These are phyloP conservation scores for Phoma sp. DNA, from an alignment of 2,329 filamentous ascomycete species.

Conservation along the genomic window DNA sequence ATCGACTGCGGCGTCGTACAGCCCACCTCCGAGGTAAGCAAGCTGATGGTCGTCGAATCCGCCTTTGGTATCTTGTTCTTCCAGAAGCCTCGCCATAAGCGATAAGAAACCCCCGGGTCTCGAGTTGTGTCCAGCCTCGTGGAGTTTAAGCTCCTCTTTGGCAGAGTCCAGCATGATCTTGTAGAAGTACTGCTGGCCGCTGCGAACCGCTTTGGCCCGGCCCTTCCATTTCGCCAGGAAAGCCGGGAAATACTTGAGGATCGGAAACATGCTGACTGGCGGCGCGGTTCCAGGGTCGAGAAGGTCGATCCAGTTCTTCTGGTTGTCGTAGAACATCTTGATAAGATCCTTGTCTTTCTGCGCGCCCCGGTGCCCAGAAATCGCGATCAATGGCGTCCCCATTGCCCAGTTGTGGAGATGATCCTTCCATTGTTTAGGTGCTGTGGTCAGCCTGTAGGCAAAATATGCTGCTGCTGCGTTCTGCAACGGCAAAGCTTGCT, in stretches of 20 bases:
- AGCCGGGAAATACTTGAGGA: slow-evolving; percentile 2
- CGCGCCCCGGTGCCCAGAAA: slow-evolving; percentile 6
- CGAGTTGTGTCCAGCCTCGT: background rate
- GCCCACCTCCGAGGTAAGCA: slow-evolving; percentile 24
- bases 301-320: slow-evolving; percentile 6
- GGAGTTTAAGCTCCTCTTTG: background rate
- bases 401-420: slow-evolving; percentile 7
- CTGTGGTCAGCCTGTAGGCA: slow-evolving; percentile 26
- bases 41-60: slow-evolving; percentile 23
- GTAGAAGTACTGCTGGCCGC: background rate
- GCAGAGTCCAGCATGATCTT: slow-evolving; percentile 7
- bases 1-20: slow-evolving; percentile 31
- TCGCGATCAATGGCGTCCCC: slow-evolving; percentile 1
- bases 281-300: slow-evolving; percentile 1
- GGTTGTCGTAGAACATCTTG: slow-evolving; percentile 6
- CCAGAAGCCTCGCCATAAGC: background rate
- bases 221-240: slow-evolving; percentile 2
- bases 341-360: slow-evolving; percentile 3
- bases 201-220: background rate
- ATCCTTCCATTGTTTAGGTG: slow-evolving; percentile 33
- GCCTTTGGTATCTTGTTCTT: slow-evolving; percentile 7
- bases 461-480: slow-evolving; percentile 46
- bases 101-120: slow-evolving; percentile 1
- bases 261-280: slow-evolving; percentile 5
- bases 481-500: slow-evolving; percentile 47